Percentiles rank a stretch among this genome's conserved stretches.
phyloP scores from a whole-genome alignment of 2,329 filamentous ascomycete species.

The Sordariomycetes sp. region DNA sequence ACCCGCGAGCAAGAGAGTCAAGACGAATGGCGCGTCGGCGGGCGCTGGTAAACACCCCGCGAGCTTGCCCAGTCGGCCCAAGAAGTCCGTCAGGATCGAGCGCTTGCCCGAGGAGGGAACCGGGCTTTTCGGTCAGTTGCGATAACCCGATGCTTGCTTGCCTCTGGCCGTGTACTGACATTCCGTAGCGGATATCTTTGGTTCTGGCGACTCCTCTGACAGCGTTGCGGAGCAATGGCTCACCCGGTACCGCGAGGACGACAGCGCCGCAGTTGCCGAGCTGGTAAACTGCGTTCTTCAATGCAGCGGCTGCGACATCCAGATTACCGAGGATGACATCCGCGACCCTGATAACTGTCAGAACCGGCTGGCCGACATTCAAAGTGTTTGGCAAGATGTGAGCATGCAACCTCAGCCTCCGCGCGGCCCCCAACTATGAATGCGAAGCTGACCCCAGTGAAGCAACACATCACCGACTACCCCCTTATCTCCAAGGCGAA shows the following conservation, averaged over 20 bases:
- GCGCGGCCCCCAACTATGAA: neutral
- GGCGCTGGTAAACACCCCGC: slow-evolving; percentile 18
- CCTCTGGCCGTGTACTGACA: neutral
- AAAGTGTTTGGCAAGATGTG: slow-evolving; percentile 76
- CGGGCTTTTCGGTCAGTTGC: slow-evolving; percentile 43
- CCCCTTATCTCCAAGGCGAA: slow-evolving; percentile 78
- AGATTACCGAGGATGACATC: slow-evolving; percentile 74
- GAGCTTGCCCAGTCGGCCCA: slow-evolving; percentile 39
- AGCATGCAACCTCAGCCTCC: slow-evolving; percentile 13
- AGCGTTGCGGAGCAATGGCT: slow-evolving; percentile 52
- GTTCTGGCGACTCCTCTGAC: slow-evolving; percentile 43
- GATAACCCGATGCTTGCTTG: neutral
- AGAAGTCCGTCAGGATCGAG: slow-evolving; percentile 43
- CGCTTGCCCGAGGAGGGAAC: slow-evolving; percentile 35
- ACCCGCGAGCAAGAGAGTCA: slow-evolving; percentile 53
- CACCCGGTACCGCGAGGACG: slow-evolving; percentile 42
- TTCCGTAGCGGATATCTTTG: slow-evolving; percentile 49
- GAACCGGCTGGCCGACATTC: slow-evolving; percentile 69
- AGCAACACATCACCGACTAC: slow-evolving; percentile 78
- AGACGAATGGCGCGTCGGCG: slow-evolving; percentile 39
- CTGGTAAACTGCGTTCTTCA: slow-evolving; percentile 58
- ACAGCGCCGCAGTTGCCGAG: slow-evolving; percentile 44
- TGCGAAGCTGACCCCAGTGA: neutral
- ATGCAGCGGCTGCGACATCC: slow-evolving; percentile 69
- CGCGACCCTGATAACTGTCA: slow-evolving; percentile 81